These are phyloP conservation scores for Ophiostoma ips DNA, from an alignment of 2,329 filamentous ascomycete species.

Conservation along the genomic window DNA sequence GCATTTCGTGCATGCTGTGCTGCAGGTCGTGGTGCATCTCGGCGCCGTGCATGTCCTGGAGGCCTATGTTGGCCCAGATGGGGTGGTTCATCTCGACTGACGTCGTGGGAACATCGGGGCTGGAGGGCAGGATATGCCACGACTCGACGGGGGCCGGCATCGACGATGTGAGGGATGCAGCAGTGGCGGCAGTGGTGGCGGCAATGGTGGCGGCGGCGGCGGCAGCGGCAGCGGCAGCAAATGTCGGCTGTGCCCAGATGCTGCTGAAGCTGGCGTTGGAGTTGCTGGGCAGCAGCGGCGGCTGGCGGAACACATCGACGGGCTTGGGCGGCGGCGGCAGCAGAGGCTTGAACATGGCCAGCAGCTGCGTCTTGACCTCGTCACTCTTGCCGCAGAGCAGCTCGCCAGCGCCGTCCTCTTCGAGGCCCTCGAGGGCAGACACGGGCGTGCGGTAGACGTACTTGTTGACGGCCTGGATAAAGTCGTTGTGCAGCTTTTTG, in stretches of 20 bases:
- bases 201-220: constrained; percentile 38
- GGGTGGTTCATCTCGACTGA: constrained; percentile 54
- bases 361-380: constrained; percentile 79
- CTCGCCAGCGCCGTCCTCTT: constrained; percentile 93
- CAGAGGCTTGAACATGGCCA: constrained; percentile 74
- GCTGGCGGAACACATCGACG: constrained; percentile 77
- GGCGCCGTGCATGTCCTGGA: constrained; percentile 25
- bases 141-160: constrained; percentile 54
- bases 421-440: constrained; percentile 80
- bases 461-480: constrained; percentile 91
- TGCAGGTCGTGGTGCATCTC: constrained; percentile 40
- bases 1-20: background rate
- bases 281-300: constrained; percentile 64
- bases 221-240: constrained; percentile 35
- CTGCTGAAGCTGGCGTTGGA: constrained; percentile 56
- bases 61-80: constrained; percentile 64
- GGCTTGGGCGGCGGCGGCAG: constrained; percentile 76
- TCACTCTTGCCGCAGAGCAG: constrained; percentile 82
- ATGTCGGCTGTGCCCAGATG: constrained; percentile 60
- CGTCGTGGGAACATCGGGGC: constrained; percentile 52
- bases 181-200: constrained; percentile 21
- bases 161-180: constrained; percentile 8
- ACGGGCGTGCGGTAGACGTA: constrained; percentile 89
- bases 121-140: constrained; percentile 86
- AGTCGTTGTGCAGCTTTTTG: constrained; percentile 95